phyloP scores from a whole-genome alignment of 129 eudicot species.

The Kitagawia praeruptora region DNA sequence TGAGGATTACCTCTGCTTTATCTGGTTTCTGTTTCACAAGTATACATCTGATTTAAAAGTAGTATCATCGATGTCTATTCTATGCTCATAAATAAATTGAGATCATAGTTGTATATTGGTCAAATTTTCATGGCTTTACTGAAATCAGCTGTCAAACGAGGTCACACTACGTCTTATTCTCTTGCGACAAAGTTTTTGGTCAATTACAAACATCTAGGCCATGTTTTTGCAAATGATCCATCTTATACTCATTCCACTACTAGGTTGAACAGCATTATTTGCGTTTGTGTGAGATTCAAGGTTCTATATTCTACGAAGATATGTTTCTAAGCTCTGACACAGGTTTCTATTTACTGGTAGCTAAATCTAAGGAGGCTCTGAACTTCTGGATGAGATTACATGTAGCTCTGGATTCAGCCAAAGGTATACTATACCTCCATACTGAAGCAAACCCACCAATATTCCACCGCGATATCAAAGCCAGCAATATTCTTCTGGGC shows the following conservation, averaged over 20 bases:
- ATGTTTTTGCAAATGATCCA: neutral
- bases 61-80: neutral
- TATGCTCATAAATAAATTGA: neutral
- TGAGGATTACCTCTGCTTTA: neutral
- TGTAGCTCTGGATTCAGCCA: conserved; percentile 66
- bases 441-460: conserved; percentile 84
- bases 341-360: conserved; percentile 22
- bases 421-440: conserved; percentile 83
- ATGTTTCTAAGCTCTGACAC: neutral
- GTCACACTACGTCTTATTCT: neutral
- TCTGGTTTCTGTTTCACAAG: neutral
- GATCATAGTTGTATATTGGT: neutral
- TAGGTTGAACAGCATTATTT: neutral
- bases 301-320: neutral
- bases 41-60: neutral
- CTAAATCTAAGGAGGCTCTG: conserved; percentile 38
- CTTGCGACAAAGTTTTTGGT: neutral
- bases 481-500: conserved; percentile 80
- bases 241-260: neutral
- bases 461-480: conserved; percentile 79
- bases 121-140: neutral
- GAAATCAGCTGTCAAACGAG: neutral
- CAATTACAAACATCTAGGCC: neutral
- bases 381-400: conserved; percentile 52
- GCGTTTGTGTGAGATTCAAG: neutral